A percentile compares a stretch with the other conserved stretches of the same genome.
Evolutionary conservation across 2,329 filamentous ascomycete genomes (phyloP).

Genomic region (Beauveria medogensis): DNA sequence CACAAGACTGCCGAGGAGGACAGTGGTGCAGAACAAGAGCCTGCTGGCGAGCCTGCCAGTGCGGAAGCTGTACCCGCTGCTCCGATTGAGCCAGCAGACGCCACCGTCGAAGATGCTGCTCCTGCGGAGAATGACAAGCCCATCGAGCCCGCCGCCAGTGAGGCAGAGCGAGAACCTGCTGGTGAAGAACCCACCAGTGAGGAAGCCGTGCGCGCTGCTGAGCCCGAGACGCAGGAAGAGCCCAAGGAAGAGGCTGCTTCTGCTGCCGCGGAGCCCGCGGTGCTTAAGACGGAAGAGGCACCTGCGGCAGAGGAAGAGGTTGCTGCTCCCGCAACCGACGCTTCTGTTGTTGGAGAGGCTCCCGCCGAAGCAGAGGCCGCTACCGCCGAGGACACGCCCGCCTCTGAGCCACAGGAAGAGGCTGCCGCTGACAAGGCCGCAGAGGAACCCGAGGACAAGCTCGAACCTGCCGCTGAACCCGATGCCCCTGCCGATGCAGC

Average conservation of each 20-base stretch:
- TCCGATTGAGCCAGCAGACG: background rate
- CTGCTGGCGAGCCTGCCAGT: background rate
- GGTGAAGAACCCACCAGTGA: background rate
- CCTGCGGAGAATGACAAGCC: background rate
- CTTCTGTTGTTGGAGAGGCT: background rate
- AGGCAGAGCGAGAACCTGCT: slow-evolving; percentile 6
- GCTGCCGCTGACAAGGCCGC: background rate
- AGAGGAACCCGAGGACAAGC: background rate
- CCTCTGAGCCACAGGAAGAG: background rate
- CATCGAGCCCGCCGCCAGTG: background rate
- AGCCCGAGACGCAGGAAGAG: background rate
- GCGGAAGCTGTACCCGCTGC: background rate
- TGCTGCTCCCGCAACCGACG: background rate
- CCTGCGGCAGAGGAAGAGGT: background rate
- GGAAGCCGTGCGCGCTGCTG: background rate
- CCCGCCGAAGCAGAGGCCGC: background rate
- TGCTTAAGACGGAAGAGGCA: background rate
- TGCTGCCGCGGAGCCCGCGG: background rate
- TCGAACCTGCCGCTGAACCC: background rate
- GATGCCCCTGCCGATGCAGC: background rate
- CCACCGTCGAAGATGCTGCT: background rate
- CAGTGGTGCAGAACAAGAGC: background rate
- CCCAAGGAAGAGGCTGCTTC: background rate
- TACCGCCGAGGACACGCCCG: background rate
- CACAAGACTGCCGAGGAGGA: background rate